phyloP scores from a whole-genome alignment of 2,329 filamentous ascomycete species.

The Reticulascus tulasneorum region DNA sequence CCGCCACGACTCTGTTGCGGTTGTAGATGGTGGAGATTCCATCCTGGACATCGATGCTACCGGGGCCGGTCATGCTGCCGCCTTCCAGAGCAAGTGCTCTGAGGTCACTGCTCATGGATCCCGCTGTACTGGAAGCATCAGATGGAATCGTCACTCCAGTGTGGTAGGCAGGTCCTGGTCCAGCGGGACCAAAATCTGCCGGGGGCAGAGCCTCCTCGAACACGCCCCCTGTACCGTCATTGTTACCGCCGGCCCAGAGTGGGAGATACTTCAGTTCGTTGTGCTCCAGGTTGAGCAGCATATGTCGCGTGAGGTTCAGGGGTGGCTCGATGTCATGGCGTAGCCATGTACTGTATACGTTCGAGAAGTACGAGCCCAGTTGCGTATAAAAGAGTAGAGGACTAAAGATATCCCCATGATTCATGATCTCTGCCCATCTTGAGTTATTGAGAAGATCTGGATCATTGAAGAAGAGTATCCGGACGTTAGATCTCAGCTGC shows the following conservation, averaged over 20 bases:
- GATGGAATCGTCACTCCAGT: conserved; percentile 37
- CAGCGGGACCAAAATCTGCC: conserved; percentile 39
- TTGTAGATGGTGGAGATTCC: conserved; percentile 33
- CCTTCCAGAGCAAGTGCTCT: conserved; percentile 27
- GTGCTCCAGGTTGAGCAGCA: conserved; percentile 49
- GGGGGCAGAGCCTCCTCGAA: conserved; percentile 38
- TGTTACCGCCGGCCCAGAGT: conserved; percentile 57
- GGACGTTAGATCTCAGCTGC: too few relatives aligned
- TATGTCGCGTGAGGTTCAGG: conserved; percentile 34
- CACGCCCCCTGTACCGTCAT: conserved; percentile 49
- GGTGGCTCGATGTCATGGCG: conserved; percentile 27
- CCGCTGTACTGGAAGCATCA: conserved; percentile 26
- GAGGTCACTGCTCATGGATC: conserved; percentile 32
- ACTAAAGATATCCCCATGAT: too few relatives aligned
- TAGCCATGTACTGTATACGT: conserved; percentile 17
- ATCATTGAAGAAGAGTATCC: background rate
- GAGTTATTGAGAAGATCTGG: background rate
- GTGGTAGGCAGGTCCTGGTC: conserved; percentile 43
- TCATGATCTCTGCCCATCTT: background rate
- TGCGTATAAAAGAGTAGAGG: background rate
- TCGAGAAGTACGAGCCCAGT: conserved; percentile 1
- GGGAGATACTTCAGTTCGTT: conserved; percentile 61
- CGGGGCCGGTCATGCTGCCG: conserved; percentile 27
- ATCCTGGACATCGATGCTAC: conserved; percentile 33
- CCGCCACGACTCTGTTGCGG: conserved; percentile 26